A percentile compares a stretch with the other conserved stretches of the same genome.
phyloP scores from a whole-genome alignment of 1,284 basidiomycete species.

The Albatrellus sp. region DNA sequence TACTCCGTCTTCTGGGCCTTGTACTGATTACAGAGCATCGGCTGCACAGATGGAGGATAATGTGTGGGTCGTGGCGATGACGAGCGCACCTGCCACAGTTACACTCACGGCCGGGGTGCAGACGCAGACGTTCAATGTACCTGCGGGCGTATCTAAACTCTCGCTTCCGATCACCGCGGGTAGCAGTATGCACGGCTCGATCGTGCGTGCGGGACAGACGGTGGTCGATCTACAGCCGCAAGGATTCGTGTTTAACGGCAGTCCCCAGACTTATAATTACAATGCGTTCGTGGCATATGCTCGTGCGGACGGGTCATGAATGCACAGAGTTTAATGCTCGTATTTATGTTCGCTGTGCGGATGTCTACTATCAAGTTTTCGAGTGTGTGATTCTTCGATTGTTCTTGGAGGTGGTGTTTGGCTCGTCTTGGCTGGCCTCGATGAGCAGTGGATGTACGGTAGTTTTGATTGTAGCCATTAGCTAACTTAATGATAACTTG shows the following conservation, averaged over 20 bases:
- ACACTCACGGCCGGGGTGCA: slow-evolving; percentile 34
- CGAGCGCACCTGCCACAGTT: slow-evolving; percentile 39
- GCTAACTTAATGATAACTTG: too few relatives aligned
- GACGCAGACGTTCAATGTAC: slow-evolving; percentile 36
- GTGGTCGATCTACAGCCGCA: slow-evolving; percentile 37
- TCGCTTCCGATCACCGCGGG: slow-evolving; percentile 46
- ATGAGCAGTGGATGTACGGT: too few relatives aligned
- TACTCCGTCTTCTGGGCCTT: neutral
- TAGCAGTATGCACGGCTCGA: slow-evolving; percentile 44
- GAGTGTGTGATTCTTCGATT: too few relatives aligned
- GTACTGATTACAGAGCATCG: neutral
- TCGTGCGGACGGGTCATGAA: too few relatives aligned
- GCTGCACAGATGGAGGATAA: slow-evolving; percentile 33
- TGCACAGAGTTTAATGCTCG: too few relatives aligned
- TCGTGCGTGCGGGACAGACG: slow-evolving; percentile 40
- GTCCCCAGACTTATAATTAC: slow-evolving; percentile 47
- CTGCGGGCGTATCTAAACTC: slow-evolving; percentile 55
- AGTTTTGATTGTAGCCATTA: too few relatives aligned
- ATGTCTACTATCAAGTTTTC: too few relatives aligned
- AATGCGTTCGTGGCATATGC: slow-evolving; percentile 41
- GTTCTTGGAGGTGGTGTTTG: too few relatives aligned
- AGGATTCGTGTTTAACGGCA: slow-evolving; percentile 39
- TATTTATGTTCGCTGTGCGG: too few relatives aligned
- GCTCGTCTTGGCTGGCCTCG: too few relatives aligned
- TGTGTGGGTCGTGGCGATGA: slow-evolving; percentile 57